Evolutionary conservation across 306 rosid species (phyloP), one percentile per base, ranked within the genome.

Genomic region (Acacia acuminata): DNA sequence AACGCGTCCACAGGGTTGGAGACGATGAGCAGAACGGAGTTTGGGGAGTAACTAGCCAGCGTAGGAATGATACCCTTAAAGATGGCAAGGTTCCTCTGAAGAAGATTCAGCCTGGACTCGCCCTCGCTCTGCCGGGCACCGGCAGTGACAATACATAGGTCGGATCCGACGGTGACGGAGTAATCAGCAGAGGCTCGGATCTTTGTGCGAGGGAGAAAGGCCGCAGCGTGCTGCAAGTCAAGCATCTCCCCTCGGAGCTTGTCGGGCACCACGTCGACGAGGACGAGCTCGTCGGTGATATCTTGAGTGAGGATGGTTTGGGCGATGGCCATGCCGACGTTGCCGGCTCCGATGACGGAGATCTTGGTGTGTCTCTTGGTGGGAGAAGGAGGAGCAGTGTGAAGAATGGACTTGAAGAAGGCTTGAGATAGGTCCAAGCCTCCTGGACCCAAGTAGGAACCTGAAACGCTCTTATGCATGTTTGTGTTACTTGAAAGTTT

Each of bases 291-390:
- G 55, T 91, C 97, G 74, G 88, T 75, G 45, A 94, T 87, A 86
- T 88, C 94, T 58, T 93, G 97, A 11, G 97, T 91, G 76, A 94
- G 92, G 87, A 93, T 91, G 83, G 97, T 94, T 56, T 94, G 97
- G 22, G 97, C 94, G 0, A 94, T 94, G 81, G 98, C 98, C 98
- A 94, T 94, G 20, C 98, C 98, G 10, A 94, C 98, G 64, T 94
- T 94, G 8, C 98, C 98, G 51, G 88, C 92, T 11, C 97, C 97
- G 77, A 94, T 85, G 60, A 93, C 97, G 65, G 98, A 91, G 89
- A 91, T 90, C 86, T 94, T 94, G 71, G 70, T 82, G 81, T 88
- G 90, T 71, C 92, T 92, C 42, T 89, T 91, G 27, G 91, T 78
- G 19, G 88, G 66, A 1, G 95, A 93, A 10, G 93, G 92, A 17